Evolutionary conservation across 805 yeast species (phyloP).

Genomic region (Yueomyces sp.): DNA sequence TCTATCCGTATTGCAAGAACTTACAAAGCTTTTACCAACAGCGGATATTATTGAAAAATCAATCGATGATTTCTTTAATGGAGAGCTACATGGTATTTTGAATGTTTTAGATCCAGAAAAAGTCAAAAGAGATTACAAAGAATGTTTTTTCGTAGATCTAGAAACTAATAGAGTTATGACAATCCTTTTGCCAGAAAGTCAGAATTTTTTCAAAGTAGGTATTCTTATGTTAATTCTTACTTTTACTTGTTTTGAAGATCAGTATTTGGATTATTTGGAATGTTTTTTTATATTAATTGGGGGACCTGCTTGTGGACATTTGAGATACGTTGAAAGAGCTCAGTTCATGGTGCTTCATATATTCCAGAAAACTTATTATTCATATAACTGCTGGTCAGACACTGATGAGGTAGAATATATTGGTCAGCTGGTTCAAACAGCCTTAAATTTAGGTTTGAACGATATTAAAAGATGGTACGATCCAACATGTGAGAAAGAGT

Average conservation of each 20-base stretch:
- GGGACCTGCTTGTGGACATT: slow-evolving; percentile 10
- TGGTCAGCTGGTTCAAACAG: not conserved
- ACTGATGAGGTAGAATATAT: not conserved
- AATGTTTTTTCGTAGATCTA: not conserved
- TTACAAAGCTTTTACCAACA: not conserved
- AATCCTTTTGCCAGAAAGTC: slow-evolving; percentile 4
- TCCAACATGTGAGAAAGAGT: not conserved
- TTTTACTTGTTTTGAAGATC: slow-evolving; percentile 6
- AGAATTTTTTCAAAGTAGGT: slow-evolving; percentile 15
- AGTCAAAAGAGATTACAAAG: slow-evolving; percentile 5
- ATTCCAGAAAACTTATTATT: slow-evolving; percentile 6
- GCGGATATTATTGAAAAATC: slow-evolving; percentile 2
- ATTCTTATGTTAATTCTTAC: slow-evolving; percentile 12
- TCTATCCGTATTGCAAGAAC: not conserved
- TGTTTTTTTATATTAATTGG: slow-evolving; percentile 9
- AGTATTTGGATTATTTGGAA: slow-evolving; percentile 9
- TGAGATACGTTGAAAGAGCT: slow-evolving; percentile 16
- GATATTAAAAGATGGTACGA: not conserved
- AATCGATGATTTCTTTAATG: slow-evolving; percentile 6
- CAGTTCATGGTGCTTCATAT: slow-evolving; percentile 17
- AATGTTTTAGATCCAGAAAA: slow-evolving; percentile 9
- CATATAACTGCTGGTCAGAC: slow-evolving; percentile 4
- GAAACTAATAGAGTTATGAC: slow-evolving; percentile 1
- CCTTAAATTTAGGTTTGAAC: not conserved
- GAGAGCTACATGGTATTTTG: slow-evolving; percentile 9